These are phyloP conservation scores for Dentipellis fragilis DNA, from an alignment of 768 basidiomycete genomes.

Conservation along the genomic window DNA sequence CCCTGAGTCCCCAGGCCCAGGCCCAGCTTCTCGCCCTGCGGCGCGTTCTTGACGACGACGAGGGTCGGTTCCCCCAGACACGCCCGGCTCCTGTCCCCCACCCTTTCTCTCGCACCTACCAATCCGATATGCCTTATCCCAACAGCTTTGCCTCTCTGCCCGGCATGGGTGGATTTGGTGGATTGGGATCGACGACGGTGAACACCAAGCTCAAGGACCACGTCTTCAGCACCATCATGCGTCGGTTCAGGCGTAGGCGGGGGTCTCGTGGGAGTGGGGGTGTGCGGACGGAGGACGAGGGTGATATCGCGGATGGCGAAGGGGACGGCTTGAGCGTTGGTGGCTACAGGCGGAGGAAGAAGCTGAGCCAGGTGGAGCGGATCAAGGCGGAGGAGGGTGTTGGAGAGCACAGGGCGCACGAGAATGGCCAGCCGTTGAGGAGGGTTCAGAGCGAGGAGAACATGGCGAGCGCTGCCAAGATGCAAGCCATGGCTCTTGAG, in stretches of 20 bases:
- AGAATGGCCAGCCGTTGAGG: constrained; percentile 32
- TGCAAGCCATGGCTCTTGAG: constrained; percentile 7
- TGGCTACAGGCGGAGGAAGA: constrained; percentile 25
- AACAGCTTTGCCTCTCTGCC: neutral
- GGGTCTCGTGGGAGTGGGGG: constrained; percentile 18
- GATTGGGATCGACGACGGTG: constrained; percentile 86
- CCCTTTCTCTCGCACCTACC: constrained; percentile 30
- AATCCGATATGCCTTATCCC: constrained; percentile 16
- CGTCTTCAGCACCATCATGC: constrained; percentile 83
- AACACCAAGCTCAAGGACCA: constrained; percentile 94
- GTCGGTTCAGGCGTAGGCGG: constrained; percentile 51
- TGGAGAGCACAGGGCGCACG: neutral
- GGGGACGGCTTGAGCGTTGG: constrained; percentile 28
- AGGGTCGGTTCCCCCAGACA: neutral
- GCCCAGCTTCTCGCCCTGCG: constrained; percentile 2
- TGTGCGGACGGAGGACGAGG: constrained; percentile 46
- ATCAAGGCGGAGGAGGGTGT: constrained; percentile 29
- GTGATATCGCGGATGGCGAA: constrained; percentile 30
- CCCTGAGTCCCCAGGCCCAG: constrained; percentile 1
- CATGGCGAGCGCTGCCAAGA: constrained; percentile 26
- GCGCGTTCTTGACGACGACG: constrained; percentile 20
- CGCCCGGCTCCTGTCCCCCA: neutral
- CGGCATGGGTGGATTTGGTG: constrained; percentile 58
- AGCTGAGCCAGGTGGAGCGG: constrained; percentile 31
- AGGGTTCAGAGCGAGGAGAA: constrained; percentile 57